Evolutionary conservation across 2,329 filamentous ascomycete species (phyloP), one percentile per base, ranked within the genome.

Genomic region (Fusarium caatingaense): DNA sequence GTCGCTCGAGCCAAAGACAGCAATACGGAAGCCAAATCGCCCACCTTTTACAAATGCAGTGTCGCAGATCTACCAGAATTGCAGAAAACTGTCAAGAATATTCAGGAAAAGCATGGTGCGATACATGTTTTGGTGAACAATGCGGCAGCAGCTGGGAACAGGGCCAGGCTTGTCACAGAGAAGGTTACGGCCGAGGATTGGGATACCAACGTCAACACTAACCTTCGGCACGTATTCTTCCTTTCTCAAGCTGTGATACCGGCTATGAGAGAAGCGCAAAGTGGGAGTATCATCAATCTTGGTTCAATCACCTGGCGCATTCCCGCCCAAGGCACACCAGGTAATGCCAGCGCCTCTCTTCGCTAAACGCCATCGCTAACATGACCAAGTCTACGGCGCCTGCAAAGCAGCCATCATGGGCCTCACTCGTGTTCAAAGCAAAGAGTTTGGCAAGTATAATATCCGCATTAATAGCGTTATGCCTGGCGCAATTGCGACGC

Each of bases 81-180:
- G 8, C 72, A 78, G 41, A 63, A 74, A 1, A 79, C 77, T 18
- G 79, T 82, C 2, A 73, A 76, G 16, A 69, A 73, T n/a, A 76
- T 78, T 5, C 57, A 82, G 1, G 65, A 71, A 4, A 58, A 74
- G 5, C 68, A 77, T 34, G 69, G 69, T 1, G 54, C 28, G 73
- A 86, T 97, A 74, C 92, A 97, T 79, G 91, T 96, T 69, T 82
- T 97, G 53, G 83, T 97, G 82, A 96, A 97, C 84, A 97, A 96
- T 78, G 93, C 93, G 20, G 93, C 92, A 0, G 66, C 64, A 1
- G 68, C 69, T 34, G 66, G 57, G 2, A 62, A 55, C 16, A 71
- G 65, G 6, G 69, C 77, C 27, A 71, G 77, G 21, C 74, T 71
- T 0, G 54, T 72, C 4, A 83, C 80, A 3, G 55, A 69, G 13